Conservation (phyloP, 1,139 yeast species). For the Sugiyamaella japonica region DNA sequence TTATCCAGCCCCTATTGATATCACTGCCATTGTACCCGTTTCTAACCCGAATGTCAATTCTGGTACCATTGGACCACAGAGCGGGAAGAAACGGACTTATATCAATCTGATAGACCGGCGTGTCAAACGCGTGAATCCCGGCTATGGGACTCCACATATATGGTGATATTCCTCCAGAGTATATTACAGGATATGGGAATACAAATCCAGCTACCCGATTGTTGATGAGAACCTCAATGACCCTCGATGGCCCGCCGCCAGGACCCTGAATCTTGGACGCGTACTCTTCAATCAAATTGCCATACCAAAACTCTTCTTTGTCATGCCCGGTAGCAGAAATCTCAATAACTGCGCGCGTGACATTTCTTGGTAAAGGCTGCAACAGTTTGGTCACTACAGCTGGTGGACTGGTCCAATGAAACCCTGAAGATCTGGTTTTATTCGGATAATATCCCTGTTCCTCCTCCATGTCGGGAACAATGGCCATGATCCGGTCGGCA, state of each 20-base stretch:
- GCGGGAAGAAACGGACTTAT: constrained; percentile 64
- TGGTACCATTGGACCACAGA: constrained; percentile 48
- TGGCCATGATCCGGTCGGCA: constrained; percentile 2
- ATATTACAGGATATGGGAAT: constrained; percentile 52
- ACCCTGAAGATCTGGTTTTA: neutral
- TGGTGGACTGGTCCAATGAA: constrained; percentile 12
- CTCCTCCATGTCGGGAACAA: neutral
- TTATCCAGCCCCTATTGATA: constrained; percentile 67
- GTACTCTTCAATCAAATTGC: constrained; percentile 7
- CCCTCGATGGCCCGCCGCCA: constrained; percentile 45
- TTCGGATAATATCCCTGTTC: neutral
- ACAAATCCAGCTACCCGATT: constrained; percentile 40
- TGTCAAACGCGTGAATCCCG: constrained; percentile 68
- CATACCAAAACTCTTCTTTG: constrained; percentile 83
- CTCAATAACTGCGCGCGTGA: constrained; percentile 58
- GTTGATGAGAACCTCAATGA: constrained; percentile 39
- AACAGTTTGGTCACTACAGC: neutral
- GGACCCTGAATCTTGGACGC: neutral
- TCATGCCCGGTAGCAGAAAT: constrained; percentile 73
- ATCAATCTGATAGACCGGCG: constrained; percentile 64
- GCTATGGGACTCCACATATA: constrained; percentile 79
- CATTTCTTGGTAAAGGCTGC: constrained; percentile 51
- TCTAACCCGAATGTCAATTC: constrained; percentile 44
- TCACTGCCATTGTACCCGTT: constrained; percentile 48
- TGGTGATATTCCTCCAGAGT: constrained; percentile 79